Evolutionary conservation across 306 rosid genomes (phyloP), one percentile per base, ranked within the genome.

Genomic region (Begonia peltatifolia): DNA sequence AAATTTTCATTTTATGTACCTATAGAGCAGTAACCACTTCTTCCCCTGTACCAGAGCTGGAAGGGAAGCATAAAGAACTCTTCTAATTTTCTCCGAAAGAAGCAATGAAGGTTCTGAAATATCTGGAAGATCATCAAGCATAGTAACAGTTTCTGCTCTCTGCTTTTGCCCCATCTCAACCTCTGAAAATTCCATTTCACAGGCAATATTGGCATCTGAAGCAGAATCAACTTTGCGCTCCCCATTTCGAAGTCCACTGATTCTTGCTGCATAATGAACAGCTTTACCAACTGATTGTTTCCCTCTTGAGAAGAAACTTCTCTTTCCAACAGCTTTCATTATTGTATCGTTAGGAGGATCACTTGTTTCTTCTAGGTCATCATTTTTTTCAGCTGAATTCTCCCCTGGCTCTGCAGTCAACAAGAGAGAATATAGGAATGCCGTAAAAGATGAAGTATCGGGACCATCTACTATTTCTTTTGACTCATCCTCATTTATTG

Each of bases 1-100:
- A 11, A 44, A 11, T 11, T 44, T 44, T 44, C 48, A 57, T 67
- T 53, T 25, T 52, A 47, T 42, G 25, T 55, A 81, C 97, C 97
- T 89, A 62, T 84, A 89, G 30, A 89, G 72, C 67, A 89, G 67
- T 54, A 84, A 10, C 94, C 97, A 89, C 74, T 72, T 83, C 81
- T 93, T 80, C 71, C 95, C 97, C 46, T 84, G 97, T 58, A 89
- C 73, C 47, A 89, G 76, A 1, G 85, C 75, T 1, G 97, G 97
- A 70, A 89, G 81, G 49, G 89, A 84, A 66, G 79, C 71, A 66
- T 80, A 82, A 42, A 89, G 81, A 68, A 63, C 51, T 46, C 46
- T 67, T 67, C 80, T 82, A 22, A 62, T 58, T 63, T 64, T 66
- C 11, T 84, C 87, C 0, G 89, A 74, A 56, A 89, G 74, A 15